Evolutionary conservation across 768 basidiomycete genomes (phyloP), one percentile per base, ranked within the genome.

Genomic region (Leccinum rimulosum): DNA sequence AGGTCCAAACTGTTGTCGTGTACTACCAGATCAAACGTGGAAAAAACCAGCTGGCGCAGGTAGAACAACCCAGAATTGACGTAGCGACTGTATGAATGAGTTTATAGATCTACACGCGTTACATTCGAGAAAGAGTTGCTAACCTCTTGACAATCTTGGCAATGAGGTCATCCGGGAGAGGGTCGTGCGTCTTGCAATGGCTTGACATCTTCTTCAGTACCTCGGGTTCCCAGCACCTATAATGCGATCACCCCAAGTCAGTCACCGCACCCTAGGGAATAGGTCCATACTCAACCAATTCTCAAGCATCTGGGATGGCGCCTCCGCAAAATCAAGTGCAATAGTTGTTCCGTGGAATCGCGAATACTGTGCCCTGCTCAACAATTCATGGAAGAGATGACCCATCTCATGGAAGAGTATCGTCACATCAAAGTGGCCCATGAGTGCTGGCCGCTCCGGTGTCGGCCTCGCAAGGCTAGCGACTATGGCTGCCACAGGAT

Each of bases 321-420:
- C 93, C 73, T 95, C 92, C 10, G 93, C 92, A 61, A 93, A 93
- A 71, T 93, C 91, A 6, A 87, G 75, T 7, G 88, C 87, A 27
- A 91, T 88, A 28, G 83, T 82, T 33, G 89, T 93, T 19, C 93
- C 92, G 64, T 94, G 91, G 83, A 94, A 95, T 14, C 87, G 77
- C 22, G 84, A 74, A 68, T 84, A 93, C 60, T 80, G 82, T 33
- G 91, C 92, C 59, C 75, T 79, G 65, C 85, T 87, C 52, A 92
- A 73, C 50, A 95, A 72, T 10, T 82, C 84, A 63, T 87, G 85
- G 77, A 87, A 87, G 4, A 84, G 84, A 60, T 87, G 85, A 1
- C 87, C 91, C 88, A 92, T 90, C 73, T 93, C 93, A 64, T 95
- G 93, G 83, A 94, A 93, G 76, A 94, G 92, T 0, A 92, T 95